These are phyloP conservation scores for Perilla frutescens DNA, from an alignment of 257 asterid species.

Conservation along the genomic window DNA sequence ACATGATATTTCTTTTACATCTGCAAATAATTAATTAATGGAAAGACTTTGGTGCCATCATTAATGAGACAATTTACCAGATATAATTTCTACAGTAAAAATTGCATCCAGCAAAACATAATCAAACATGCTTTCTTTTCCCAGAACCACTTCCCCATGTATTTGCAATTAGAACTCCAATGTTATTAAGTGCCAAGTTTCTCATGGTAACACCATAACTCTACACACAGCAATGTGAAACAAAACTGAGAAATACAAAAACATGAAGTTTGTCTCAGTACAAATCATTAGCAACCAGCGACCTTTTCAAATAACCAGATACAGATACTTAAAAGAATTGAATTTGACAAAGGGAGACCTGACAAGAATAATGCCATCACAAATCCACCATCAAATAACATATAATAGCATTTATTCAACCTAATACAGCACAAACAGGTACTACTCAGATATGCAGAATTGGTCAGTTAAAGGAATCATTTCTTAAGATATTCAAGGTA, in stretches of 20 bases:
- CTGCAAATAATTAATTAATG: too few species aligned
- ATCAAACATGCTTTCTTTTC: neutral
- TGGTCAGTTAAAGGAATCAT: constrained; percentile 1
- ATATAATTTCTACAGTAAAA: neutral
- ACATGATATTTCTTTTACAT: too few species aligned
- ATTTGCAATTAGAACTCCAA: neutral
- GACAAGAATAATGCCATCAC: neutral
- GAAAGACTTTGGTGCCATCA: neutral
- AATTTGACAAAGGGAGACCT: neutral
- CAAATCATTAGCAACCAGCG: neutral
- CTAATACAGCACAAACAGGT: neutral
- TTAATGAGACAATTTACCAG: neutral
- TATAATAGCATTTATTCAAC: constrained; percentile 16
- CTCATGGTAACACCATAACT: neutral
- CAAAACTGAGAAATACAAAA: neutral
- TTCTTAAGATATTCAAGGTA: neutral
- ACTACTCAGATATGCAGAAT: neutral
- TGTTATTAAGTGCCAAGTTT: neutral
- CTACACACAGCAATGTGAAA: constrained; percentile 5
- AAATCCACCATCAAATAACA: neutral
- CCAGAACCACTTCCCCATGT: too few species aligned
- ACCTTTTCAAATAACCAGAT: neutral
- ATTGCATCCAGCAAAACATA: neutral
- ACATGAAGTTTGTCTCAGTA: constrained; percentile 2
- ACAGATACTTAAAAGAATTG: neutral